Evolutionary conservation across 352 stramenopile species (phyloP).

Genomic region (Saprolegnia diclina): DNA sequence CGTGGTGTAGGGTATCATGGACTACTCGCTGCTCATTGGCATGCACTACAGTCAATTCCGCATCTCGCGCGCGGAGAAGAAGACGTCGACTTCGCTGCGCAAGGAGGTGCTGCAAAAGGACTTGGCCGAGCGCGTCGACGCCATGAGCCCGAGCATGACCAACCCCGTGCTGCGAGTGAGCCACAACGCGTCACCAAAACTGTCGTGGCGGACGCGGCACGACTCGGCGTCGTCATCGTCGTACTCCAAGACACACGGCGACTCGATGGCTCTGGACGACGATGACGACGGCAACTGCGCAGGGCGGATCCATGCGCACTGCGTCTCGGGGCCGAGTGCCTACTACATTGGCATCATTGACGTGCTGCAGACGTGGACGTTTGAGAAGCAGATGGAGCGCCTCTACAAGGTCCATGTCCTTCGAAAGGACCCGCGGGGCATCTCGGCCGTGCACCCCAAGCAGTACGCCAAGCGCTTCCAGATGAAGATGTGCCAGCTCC

Average conservation of each 20-base stretch:
- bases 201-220: background rate
- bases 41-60: constrained; percentile 82
- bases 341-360: constrained; percentile 90
- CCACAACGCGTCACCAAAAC: background rate
- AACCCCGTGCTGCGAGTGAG: background rate
- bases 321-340: constrained; percentile 74
- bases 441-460: constrained; percentile 67
- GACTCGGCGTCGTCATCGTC: constrained; percentile 14
- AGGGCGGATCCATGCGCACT: constrained; percentile 63
- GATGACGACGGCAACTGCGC: constrained; percentile 4
- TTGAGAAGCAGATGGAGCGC: constrained; percentile 69
- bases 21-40: constrained; percentile 86
- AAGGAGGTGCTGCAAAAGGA: background rate
- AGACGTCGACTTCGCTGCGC: constrained; percentile 32
- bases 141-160: background rate
- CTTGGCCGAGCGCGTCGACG: background rate
- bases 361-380: constrained; percentile 84
- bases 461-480: constrained; percentile 74
- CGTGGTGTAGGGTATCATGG: constrained; percentile 71
- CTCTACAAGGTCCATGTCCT: constrained; percentile 81
- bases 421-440: constrained; percentile 55
- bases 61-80: constrained; percentile 40
- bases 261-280: constrained; percentile 12
- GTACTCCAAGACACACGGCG: constrained; percentile 13
- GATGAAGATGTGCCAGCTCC: constrained; percentile 79